Percentiles rank a stretch among this genome's conserved stretches.
Conservation (phyloP, 305 asterid species). For the Andrographis paniculata region DNA sequence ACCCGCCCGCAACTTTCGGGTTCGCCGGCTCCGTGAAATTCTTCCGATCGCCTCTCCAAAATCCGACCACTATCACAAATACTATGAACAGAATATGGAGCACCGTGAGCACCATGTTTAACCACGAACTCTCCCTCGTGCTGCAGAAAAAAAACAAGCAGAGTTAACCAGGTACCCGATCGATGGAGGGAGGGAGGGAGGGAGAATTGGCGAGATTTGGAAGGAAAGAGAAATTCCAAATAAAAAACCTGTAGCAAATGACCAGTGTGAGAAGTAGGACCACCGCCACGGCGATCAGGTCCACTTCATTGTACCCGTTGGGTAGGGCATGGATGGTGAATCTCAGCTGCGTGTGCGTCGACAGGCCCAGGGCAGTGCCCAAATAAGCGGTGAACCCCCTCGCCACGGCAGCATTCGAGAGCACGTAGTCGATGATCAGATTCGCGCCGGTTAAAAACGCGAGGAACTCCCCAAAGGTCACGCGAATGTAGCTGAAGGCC, state of each 20-base stretch:
- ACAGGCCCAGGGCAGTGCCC: conserved; percentile 55
- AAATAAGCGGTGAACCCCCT: conserved; percentile 77
- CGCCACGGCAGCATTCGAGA: conserved; percentile 93
- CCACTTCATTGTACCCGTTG: conserved; percentile 71
- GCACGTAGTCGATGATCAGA: conserved; percentile 73
- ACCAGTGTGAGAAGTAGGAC: conserved; percentile 63
- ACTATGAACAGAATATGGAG: conserved; percentile 67
- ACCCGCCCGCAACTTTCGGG: conserved; percentile 47
- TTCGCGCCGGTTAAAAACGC: conserved; percentile 87
- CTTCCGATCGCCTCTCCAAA: conserved; percentile 54
- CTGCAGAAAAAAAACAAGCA: conserved; percentile 35
- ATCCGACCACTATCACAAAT: conserved; percentile 67
- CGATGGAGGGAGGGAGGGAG: background rate
- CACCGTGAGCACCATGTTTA: conserved; percentile 62
- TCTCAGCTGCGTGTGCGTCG: conserved; percentile 36
- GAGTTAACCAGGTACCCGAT: background rate
- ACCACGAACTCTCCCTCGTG: conserved; percentile 65
- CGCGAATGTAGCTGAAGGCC: conserved; percentile 83
- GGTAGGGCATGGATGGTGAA: conserved; percentile 48
- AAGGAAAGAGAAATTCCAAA: background rate
- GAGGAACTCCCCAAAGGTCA: conserved; percentile 77
- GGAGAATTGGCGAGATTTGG: background rate
- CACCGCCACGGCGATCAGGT: conserved; percentile 62
- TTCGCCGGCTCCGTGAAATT: conserved; percentile 52
- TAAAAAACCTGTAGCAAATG: conserved; percentile 90